These are phyloP conservation scores for Phytopythium chamaehyphon DNA, from an alignment of 352 stramenopile species.

Conservation along the genomic window DNA sequence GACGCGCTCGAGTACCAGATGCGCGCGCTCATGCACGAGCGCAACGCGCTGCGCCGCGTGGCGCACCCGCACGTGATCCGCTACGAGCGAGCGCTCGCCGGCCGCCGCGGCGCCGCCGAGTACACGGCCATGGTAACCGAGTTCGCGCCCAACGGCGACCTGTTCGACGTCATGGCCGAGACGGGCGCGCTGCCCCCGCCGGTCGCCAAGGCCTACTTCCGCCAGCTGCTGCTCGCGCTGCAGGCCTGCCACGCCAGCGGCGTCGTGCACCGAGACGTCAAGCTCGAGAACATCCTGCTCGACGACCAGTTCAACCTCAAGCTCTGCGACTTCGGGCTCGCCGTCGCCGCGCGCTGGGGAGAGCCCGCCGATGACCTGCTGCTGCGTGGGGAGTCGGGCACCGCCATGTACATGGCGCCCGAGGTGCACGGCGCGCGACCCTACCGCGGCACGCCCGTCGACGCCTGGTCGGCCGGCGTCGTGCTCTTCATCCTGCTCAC, in stretches of 20 bases:
- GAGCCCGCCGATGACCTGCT: constrained; percentile 25
- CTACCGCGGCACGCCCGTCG: constrained; percentile 76
- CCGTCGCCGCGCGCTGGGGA: constrained; percentile 31
- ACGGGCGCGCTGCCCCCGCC: constrained; percentile 56
- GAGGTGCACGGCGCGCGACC: constrained; percentile 55
- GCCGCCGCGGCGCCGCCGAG: constrained; percentile 33
- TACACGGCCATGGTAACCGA: constrained; percentile 78
- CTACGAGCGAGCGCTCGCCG: constrained; percentile 35
- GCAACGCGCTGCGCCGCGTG: constrained; percentile 48
- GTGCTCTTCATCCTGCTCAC: constrained; percentile 91
- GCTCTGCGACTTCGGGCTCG: constrained; percentile 92
- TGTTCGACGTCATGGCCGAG: constrained; percentile 82
- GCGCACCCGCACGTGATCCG: constrained; percentile 55
- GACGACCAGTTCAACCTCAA: constrained; percentile 81
- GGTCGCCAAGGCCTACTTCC: constrained; percentile 66
- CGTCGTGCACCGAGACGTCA: constrained; percentile 86
- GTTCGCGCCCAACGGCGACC: constrained; percentile 68
- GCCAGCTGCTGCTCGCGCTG: constrained; percentile 66
- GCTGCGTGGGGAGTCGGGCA: constrained; percentile 67
- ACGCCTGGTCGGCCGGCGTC: constrained; percentile 88
- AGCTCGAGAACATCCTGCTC: constrained; percentile 90
- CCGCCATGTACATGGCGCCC: constrained; percentile 84
- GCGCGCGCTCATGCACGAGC: constrained; percentile 57
- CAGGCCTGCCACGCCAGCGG: constrained; percentile 66
- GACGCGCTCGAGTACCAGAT: constrained; percentile 57